A percentile compares a stretch with the other conserved stretches of the same genome.
Evolutionary conservation across 495 filamentous ascomycete genomes (phyloP).

Genomic region (Podospora pseudoanserina): DNA sequence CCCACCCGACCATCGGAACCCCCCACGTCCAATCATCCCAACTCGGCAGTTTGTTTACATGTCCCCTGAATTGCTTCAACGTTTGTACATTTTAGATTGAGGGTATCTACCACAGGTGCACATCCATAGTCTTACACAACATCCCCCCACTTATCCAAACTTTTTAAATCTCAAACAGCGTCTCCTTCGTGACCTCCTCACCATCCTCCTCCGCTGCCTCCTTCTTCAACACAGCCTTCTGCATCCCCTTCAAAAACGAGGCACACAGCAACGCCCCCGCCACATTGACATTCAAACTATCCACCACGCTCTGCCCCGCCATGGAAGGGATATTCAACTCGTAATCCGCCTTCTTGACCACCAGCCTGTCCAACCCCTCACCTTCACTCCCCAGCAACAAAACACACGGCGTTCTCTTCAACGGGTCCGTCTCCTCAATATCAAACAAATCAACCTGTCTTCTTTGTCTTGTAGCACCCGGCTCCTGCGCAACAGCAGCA

Average conservation of each 20-base stretch:
- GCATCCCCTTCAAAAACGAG: constrained; percentile 42
- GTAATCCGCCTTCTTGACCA: constrained; percentile 61
- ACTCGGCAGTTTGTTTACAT: constrained; percentile 4
- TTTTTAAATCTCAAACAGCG: constrained; percentile 23
- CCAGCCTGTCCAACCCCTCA: constrained; percentile 59
- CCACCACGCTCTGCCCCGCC: constrained; percentile 46
- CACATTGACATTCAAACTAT: constrained; percentile 86
- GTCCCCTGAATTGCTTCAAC: neutral
- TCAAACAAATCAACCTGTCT: constrained; percentile 31
- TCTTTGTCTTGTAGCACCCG: constrained; percentile 32
- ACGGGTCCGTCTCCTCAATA: constrained; percentile 44
- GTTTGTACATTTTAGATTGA: neutral
- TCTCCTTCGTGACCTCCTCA: constrained; percentile 12
- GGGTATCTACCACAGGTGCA: constrained; percentile 17
- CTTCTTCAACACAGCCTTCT: constrained; percentile 20
- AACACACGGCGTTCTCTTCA: constrained; percentile 62
- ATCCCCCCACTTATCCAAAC: neutral
- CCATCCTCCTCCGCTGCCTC: constrained; percentile 16
- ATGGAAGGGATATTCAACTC: constrained; percentile 52
- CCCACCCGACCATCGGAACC: neutral
- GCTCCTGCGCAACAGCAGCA: constrained; percentile 56
- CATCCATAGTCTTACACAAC: constrained; percentile 20
- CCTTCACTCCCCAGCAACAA: constrained; percentile 83
- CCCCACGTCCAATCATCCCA: neutral
- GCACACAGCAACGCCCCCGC: constrained; percentile 74